phyloP scores from a whole-genome alignment of 176 grass and related monocot species.

The Saccharum officinarum region DNA sequence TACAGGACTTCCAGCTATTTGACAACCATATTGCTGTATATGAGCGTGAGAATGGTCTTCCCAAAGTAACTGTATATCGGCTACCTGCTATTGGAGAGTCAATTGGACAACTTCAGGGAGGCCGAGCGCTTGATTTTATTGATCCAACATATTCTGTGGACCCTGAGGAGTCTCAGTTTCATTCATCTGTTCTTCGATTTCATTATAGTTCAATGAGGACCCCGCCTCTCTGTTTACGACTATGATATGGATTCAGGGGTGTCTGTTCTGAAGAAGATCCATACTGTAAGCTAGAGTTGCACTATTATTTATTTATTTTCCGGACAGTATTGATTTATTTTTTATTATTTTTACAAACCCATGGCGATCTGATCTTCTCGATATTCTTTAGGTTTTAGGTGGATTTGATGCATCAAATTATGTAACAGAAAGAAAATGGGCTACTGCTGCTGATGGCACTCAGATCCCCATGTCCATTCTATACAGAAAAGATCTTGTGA shows the following conservation, averaged over 20 bases:
- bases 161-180: conserved; percentile 56
- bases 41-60: conserved; percentile 85
- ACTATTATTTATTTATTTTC: background rate
- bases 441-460: conserved; percentile 70
- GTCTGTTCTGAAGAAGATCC: conserved; percentile 83
- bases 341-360: background rate
- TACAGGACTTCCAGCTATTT: conserved; percentile 78
- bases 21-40: conserved; percentile 74
- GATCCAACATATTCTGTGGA: conserved; percentile 73
- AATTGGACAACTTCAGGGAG: conserved; percentile 63
- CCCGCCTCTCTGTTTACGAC: conserved; percentile 72
- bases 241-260: conserved; percentile 81
- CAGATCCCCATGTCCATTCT: conserved; percentile 85
- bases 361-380: conserved; percentile 17
- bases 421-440: conserved; percentile 88
- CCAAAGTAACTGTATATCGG: conserved; percentile 65
- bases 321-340: background rate
- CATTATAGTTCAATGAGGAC: conserved; percentile 83
- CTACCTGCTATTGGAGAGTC: conserved; percentile 64
- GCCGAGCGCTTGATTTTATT: conserved; percentile 65
- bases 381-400: conserved; percentile 65
- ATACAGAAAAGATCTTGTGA: conserved; percentile 79
- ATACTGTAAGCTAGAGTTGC: conserved; percentile 56
- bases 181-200: conserved; percentile 69
- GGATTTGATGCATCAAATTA: conserved; percentile 86